phyloP scores from a whole-genome alignment of 805 yeast genomes.

The Candida pini region DNA sequence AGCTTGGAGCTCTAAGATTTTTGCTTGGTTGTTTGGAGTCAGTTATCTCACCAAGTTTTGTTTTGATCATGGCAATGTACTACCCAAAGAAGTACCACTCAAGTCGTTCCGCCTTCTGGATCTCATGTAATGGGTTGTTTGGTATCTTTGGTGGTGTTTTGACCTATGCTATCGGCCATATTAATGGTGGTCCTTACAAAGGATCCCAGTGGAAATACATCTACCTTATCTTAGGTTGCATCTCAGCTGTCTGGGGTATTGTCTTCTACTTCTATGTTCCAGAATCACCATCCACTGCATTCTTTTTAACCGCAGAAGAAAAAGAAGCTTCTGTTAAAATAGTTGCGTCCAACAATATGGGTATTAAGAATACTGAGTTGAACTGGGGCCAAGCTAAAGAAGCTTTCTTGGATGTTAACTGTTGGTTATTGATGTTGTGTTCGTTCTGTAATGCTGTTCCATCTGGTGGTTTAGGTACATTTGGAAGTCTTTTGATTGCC shows the following conservation, averaged over 20 bases:
- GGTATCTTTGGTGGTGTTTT: slow-evolving; percentile 25
- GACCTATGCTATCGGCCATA: slow-evolving; percentile 22
- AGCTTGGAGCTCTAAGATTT: slow-evolving; percentile 41
- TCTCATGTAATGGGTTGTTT: slow-evolving; percentile 27
- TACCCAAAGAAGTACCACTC: slow-evolving; percentile 22
- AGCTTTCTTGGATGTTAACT: slow-evolving; percentile 34
- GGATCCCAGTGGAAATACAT: slow-evolving; percentile 37
- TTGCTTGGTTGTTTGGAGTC: slow-evolving; percentile 38
- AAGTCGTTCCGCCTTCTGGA: slow-evolving; percentile 29
- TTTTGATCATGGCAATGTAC: slow-evolving; percentile 26
- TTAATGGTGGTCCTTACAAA: slow-evolving; percentile 32
- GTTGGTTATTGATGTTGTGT: slow-evolving; percentile 24
- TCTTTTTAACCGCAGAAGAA: slow-evolving; percentile 37
- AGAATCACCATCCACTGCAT: slow-evolving; percentile 38
- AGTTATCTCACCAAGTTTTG: slow-evolving; percentile 30
- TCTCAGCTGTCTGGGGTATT: slow-evolving; percentile 33
- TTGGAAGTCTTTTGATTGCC: slow-evolving; percentile 37
- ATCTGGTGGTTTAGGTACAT: slow-evolving; percentile 48
- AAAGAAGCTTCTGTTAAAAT: slow-evolving; percentile 17
- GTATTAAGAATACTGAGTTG: slow-evolving; percentile 34
- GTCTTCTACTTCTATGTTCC: slow-evolving; percentile 28
- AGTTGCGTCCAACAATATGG: slow-evolving; percentile 36
- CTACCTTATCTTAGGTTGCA: slow-evolving; percentile 36
- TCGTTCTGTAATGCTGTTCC: slow-evolving; percentile 40
- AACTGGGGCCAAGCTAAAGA: slow-evolving; percentile 37